Conservation (phyloP, 1,139 yeast species). For the Sugiyamaella paludigena region DNA sequence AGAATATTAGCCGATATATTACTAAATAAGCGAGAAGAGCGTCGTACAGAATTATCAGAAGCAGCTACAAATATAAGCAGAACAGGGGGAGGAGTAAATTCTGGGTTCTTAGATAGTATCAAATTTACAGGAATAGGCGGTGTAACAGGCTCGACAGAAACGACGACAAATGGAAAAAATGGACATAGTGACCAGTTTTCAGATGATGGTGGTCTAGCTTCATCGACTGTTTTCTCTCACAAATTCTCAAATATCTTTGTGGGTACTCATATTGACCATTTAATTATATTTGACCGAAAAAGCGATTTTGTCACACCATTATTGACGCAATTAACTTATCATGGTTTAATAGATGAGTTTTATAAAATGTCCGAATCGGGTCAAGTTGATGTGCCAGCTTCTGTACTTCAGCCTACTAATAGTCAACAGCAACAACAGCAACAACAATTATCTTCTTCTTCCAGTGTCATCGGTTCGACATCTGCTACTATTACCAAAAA, state of each 20-base stretch:
- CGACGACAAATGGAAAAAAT: neutral
- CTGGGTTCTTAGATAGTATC: slow-evolving; percentile 5
- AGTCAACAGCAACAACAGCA: neutral
- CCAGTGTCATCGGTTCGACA: neutral
- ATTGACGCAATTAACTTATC: slow-evolving; percentile 74
- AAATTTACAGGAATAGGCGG: neutral
- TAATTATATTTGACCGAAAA: slow-evolving; percentile 75
- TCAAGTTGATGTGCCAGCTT: slow-evolving; percentile 42
- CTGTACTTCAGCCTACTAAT: slow-evolving; percentile 25
- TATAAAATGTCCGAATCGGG: slow-evolving; percentile 52
- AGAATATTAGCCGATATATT: slow-evolving; percentile 41
- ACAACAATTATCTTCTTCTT: neutral
- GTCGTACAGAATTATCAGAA: slow-evolving; percentile 28
- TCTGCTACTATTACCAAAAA: slow-evolving; percentile 28
- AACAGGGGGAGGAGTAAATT: neutral
- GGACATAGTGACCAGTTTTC: slow-evolving; percentile 3
- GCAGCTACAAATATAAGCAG: slow-evolving; percentile 8
- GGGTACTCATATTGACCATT: slow-evolving; percentile 40
- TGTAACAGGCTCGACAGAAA: too few species aligned
- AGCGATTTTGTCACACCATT: slow-evolving; percentile 70
- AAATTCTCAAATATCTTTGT: slow-evolving; percentile 35
- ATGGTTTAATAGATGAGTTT: slow-evolving; percentile 77
- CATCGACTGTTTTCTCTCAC: slow-evolving; percentile 15
- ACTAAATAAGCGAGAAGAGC: slow-evolving; percentile 28
- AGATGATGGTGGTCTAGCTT: neutral